Evolutionary conservation across 2,329 filamentous ascomycete species (phyloP), one percentile per base, ranked within the genome.

Genomic region (Botryosphaeria dothidea): DNA sequence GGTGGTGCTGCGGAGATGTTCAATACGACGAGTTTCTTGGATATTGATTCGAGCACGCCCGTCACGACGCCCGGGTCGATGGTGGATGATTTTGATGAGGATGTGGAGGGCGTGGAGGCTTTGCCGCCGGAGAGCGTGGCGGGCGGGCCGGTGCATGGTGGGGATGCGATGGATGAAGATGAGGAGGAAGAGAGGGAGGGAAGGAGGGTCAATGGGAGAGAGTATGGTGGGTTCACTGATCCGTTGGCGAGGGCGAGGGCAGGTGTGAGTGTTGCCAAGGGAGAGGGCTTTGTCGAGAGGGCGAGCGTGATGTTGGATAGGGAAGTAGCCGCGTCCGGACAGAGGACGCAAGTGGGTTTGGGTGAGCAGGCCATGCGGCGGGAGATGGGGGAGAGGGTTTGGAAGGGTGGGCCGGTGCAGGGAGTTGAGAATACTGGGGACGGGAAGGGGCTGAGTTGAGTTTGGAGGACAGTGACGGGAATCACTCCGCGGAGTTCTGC

Each of bases 261-360:
- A 23, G 58, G 45, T 8, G 43, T 62, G 45, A 62, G 58, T 34
- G 56, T 60, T 1, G 56, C 56, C 4, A 62, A 62, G 58, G 58
- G 58, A 8, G 58, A 62, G 21, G 58, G 58, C 4, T 51, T 62
- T 31, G 46, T 62, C 2, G 15, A 38, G 45, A 21, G 23, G 31
- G 34, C 29, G 21, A 49, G 45, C 27, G 15, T 31, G 29, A 49
- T 62, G 43, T 31, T 62, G 58, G 46, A 51, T 21, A 23, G n/a
- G 49, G n/a, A n/a, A 19, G 29, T 9, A 6, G 49, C 21, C 17
- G 38, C 38, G 51, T 34, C n/a, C 17, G 17, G 29, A 1, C 23
- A 51, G 48, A 38, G 27, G 3, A 27, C 29, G 15, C 57, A 34
- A 23, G 23, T 29, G 21, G 43, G 54, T 19, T 58, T 31, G 54